Base-by-base conservation (phyloP, 192 early-diverging fungal genomes). In the Diversispora epigaea region DNA sequence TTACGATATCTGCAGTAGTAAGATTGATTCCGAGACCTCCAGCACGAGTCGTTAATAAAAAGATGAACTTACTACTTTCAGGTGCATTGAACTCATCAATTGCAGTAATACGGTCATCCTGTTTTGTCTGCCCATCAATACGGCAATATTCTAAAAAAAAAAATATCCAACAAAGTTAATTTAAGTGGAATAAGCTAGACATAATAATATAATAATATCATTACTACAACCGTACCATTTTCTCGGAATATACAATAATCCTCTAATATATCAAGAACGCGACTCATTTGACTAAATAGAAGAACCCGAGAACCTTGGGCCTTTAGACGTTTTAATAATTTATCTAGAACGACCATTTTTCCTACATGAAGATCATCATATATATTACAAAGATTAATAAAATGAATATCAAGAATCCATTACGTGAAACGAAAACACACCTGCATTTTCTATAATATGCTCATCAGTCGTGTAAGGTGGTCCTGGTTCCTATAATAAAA, bases 21-120 rank as follows among this genome's bases (percentile, higher is more conserved):
- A 99, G 84, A 73, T 98, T 99, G 80, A 99, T 99, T 68, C 97
- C 97, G 32, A 99, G 87, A 44, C 97, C 97, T 67, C 97, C 97
- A 5, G 97, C 97, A 54, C 97, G 89, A 44, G 97, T 99, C 5
- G 97, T 98, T 21, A 98, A 81, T 79, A 99, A 82, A 72, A 99
- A 99, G 49, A 98, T 90, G 81, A 97, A 98, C 80, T 98, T 99
- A 68, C 86, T 87, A 84, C 93, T 94, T 19, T 86, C 93, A 0
- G 93, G 92, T 25, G 84, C 85, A 81, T 95, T 98, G 85, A 91
- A 99, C 71, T 96, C 97, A 58, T 98, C 94, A 77, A 98, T 99
- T 2, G 93, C 88, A 47, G 83, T 80, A n/a, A 97, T 90, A 52
- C 97, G 90, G 56, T 96, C 94, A 73, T 96, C 95, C 77, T 98